Conservation (phyloP, 208 protist genomes). For the Porcisia hertigi region DNA sequence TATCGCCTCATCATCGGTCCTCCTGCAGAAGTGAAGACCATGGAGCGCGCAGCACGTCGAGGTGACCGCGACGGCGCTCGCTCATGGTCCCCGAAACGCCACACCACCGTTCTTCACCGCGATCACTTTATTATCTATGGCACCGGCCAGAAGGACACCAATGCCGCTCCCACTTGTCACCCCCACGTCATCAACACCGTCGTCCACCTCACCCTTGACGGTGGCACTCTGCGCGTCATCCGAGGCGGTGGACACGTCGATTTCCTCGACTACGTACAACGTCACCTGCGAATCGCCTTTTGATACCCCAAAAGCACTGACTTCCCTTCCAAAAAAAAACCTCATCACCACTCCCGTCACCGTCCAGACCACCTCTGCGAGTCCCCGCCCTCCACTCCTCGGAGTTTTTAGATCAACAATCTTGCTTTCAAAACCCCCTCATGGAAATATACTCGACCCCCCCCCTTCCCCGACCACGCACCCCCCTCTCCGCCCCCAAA, state of each 20-base stretch:
- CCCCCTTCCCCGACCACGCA: too few relatives aligned
- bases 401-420: too few relatives aligned
- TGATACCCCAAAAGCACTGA: background rate
- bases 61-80: background rate
- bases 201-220: slow-evolving; percentile 68
- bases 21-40: slow-evolving; percentile 16
- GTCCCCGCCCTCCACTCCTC: too few relatives aligned
- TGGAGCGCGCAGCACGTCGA: background rate
- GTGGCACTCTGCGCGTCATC: slow-evolving; percentile 50
- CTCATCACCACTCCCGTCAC: background rate
- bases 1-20: slow-evolving; percentile 35
- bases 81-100: background rate
- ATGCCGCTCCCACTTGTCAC: background rate
- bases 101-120: slow-evolving; percentile 8
- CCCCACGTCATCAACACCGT: slow-evolving; percentile 9
- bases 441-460: too few relatives aligned
- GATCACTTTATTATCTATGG: slow-evolving; percentile 18
- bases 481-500: too few relatives aligned
- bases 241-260: slow-evolving; percentile 72
- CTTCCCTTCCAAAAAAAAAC: too few relatives aligned
- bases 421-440: too few relatives aligned
- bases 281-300: slow-evolving; percentile 31
- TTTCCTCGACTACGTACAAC: slow-evolving; percentile 73
- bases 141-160: background rate
- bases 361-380: too few relatives aligned